Evolutionary conservation across 768 basidiomycete species (phyloP).

Genomic region (Dentipellis sp.): DNA sequence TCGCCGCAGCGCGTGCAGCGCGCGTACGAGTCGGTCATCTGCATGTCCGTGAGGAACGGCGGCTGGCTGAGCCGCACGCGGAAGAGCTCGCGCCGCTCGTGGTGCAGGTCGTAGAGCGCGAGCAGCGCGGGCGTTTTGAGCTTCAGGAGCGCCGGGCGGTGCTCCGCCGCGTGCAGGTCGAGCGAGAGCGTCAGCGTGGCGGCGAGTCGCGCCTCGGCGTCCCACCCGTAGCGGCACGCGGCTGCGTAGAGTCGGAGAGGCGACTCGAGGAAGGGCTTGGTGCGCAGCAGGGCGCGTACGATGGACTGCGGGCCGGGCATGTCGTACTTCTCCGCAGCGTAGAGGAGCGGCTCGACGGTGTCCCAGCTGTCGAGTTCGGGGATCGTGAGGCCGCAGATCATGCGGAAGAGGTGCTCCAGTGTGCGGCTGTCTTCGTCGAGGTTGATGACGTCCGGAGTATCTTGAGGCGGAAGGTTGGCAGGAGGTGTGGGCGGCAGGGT

Average conservation of each 20-base stretch:
- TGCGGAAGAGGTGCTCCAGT: slow-evolving; percentile 47
- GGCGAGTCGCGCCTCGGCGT: slow-evolving; percentile 42
- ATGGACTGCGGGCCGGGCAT: slow-evolving; percentile 58
- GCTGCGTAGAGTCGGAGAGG: slow-evolving; percentile 46
- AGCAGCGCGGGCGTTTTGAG: slow-evolving; percentile 44
- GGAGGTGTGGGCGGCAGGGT: not conserved
- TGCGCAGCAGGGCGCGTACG: slow-evolving; percentile 47
- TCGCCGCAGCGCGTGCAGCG: slow-evolving; percentile 44
- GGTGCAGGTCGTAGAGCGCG: slow-evolving; percentile 46
- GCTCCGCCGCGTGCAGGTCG: slow-evolving; percentile 37
- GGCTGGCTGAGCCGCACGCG: slow-evolving; percentile 41
- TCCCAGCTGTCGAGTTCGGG: slow-evolving; percentile 27
- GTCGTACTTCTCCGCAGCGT: slow-evolving; percentile 61
- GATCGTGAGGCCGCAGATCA: slow-evolving; percentile 49
- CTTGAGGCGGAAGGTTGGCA: not conserved
- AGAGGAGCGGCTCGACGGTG: slow-evolving; percentile 45
- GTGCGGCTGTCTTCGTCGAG: slow-evolving; percentile 48
- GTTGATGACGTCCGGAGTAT: slow-evolving; percentile 32
- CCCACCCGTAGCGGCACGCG: slow-evolving; percentile 52
- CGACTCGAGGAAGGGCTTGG: slow-evolving; percentile 38
- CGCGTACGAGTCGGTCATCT: slow-evolving; percentile 36
- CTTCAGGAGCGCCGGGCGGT: slow-evolving; percentile 36
- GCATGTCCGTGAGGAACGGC: slow-evolving; percentile 32
- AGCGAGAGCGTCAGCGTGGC: slow-evolving; percentile 46
- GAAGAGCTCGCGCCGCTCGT: slow-evolving; percentile 39